Percentiles rank a stretch among this genome's conserved stretches.
phyloP scores from a whole-genome alignment of 305 asterid genomes.

The Rubia tinctorum region DNA sequence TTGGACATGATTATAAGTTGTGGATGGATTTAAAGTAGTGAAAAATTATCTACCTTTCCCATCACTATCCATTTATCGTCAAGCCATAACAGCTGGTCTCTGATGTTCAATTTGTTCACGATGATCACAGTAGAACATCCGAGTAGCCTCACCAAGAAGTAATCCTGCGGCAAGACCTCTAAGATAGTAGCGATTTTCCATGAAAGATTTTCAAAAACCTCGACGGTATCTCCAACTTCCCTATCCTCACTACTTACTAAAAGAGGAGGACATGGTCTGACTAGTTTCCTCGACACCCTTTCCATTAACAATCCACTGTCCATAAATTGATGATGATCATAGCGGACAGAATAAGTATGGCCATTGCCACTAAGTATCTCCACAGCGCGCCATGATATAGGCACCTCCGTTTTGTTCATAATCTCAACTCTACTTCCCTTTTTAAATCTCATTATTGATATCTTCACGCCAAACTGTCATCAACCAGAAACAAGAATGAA shows the following conservation, averaged over 20 bases:
- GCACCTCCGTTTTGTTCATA: conserved; percentile 40
- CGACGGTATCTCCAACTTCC: conserved; percentile 55
- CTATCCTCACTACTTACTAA: conserved; percentile 32
- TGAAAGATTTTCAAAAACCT: conserved; percentile 32
- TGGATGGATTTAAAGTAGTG: background rate
- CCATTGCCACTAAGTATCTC: conserved; percentile 55
- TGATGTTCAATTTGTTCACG: conserved; percentile 17
- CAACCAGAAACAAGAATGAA: conserved; percentile 13
- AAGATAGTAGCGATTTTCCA: conserved; percentile 26
- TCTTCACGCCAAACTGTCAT: conserved; percentile 36
- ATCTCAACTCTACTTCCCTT: conserved; percentile 77
- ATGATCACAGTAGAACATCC: conserved; percentile 18
- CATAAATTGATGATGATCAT: conserved; percentile 32
- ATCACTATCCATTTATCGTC: conserved; percentile 26
- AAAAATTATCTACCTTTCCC: conserved; percentile 18
- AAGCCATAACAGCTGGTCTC: conserved; percentile 23
- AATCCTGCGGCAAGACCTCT: conserved; percentile 16
- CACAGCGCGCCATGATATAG: conserved; percentile 51
- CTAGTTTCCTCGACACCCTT: conserved; percentile 45
- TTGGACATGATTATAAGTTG: background rate
- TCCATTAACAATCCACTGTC: conserved; percentile 28
- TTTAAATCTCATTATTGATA: conserved; percentile 47
- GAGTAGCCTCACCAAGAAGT: conserved; percentile 19
- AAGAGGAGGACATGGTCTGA: conserved; percentile 62
- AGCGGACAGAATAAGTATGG: conserved; percentile 43